These are phyloP conservation scores for Gossypium turneri DNA, from an alignment of 345 rosid species.

Conservation along the genomic window DNA sequence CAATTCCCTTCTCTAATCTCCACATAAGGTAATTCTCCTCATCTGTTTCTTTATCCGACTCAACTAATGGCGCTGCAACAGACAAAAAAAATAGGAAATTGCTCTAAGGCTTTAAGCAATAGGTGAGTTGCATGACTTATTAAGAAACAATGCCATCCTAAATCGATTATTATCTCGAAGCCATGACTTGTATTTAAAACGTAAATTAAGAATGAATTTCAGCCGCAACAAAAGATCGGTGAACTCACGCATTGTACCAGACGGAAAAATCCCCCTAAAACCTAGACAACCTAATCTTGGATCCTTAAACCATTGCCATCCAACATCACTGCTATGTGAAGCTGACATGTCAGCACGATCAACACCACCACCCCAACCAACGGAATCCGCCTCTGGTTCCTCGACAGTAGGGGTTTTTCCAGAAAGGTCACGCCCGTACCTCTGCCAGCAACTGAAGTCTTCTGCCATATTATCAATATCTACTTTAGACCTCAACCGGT, in stretches of 20 bases:
- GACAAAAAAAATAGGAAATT: neutral
- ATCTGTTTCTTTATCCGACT: slow-evolving; percentile 69
- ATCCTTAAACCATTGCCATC: slow-evolving; percentile 89
- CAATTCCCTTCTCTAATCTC: slow-evolving; percentile 85
- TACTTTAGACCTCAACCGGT: slow-evolving; percentile 82
- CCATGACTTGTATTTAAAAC: neutral
- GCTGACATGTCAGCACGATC: slow-evolving; percentile 54
- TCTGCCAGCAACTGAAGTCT: slow-evolving; percentile 84
- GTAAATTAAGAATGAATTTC: neutral
- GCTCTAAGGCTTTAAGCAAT: neutral
- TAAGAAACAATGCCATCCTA: slow-evolving; percentile 3
- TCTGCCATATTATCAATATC: slow-evolving; percentile 68
- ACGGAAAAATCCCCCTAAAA: slow-evolving; percentile 68
- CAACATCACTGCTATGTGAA: slow-evolving; percentile 47
- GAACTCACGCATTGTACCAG: slow-evolving; percentile 52
- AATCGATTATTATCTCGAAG: neutral
- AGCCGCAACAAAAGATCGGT: neutral
- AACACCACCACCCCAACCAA: slow-evolving; percentile 63
- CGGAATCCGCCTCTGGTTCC: slow-evolving; percentile 62
- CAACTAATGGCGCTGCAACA: slow-evolving; percentile 77
- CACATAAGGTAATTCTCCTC: slow-evolving; percentile 61
- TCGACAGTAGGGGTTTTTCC: slow-evolving; percentile 31
- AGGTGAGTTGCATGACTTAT: neutral
- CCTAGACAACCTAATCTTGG: slow-evolving; percentile 84
- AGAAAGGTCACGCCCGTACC: slow-evolving; percentile 48